These are phyloP conservation scores for Boechera divaricarpa DNA, from an alignment of 345 rosid genomes.

Conservation along the genomic window DNA sequence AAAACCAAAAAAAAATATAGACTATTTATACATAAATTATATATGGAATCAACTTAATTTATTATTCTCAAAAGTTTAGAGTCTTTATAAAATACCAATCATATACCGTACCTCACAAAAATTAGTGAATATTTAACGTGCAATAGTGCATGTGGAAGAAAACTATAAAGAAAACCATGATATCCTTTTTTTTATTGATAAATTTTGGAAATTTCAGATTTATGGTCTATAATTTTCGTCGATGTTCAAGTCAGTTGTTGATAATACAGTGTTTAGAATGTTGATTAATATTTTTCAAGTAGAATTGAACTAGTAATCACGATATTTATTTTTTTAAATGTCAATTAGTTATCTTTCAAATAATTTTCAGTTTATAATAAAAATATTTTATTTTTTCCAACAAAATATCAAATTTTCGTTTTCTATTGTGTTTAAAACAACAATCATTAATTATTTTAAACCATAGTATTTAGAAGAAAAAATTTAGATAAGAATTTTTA, in stretches of 20 bases:
- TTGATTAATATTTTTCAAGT: not conserved
- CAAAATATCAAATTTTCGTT: not conserved
- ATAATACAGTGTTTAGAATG: no score
- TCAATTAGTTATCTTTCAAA: not conserved
- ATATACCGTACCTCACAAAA: not conserved
- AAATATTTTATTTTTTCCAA: not conserved
- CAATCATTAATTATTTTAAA: not conserved
- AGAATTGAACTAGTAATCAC: not conserved
- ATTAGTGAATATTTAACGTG: not conserved
- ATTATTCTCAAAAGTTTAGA: not conserved
- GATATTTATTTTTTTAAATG: not conserved
- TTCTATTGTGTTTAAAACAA: not conserved
- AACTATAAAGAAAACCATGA: not conserved
- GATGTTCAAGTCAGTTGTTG: no score
- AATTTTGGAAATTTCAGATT: no score
- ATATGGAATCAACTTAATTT: not conserved
- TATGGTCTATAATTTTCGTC: no score
- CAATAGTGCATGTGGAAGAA: no score
- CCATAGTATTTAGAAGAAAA: not conserved
- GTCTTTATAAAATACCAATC: not conserved
- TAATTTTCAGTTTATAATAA: not conserved
- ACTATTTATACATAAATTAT: not conserved
- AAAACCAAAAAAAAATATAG: not conserved
- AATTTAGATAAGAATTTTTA: not conserved
- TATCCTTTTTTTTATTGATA: not conserved